Percentiles rank a stretch among this genome's conserved stretches.
Evolutionary conservation across 352 stramenopile species (phyloP).

Genomic region (Phytophthora tentaculata): DNA sequence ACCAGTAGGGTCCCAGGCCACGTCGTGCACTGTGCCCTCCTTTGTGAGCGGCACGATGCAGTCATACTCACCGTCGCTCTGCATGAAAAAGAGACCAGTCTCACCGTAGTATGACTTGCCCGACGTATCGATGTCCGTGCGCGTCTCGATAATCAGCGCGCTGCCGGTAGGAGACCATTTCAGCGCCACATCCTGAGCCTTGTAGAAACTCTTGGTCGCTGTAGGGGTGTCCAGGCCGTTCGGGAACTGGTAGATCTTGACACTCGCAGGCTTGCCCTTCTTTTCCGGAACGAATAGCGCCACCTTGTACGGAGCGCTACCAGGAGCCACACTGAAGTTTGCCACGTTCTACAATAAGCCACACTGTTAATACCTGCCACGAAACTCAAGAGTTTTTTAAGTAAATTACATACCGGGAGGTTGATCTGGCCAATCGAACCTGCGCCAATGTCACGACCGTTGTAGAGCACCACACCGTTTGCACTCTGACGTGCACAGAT

Average conservation of each 20-base stretch:
- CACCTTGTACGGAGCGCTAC: slow-evolving; percentile 81
- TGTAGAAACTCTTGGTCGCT: slow-evolving; percentile 91
- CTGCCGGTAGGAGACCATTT: slow-evolving; percentile 91
- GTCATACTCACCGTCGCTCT: slow-evolving; percentile 92
- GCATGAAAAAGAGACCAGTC: slow-evolving; percentile 95
- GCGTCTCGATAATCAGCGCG: slow-evolving; percentile 90
- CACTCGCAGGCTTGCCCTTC: slow-evolving; percentile 88
- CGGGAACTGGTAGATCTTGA: slow-evolving; percentile 87
- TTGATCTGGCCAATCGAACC: slow-evolving; percentile 76
- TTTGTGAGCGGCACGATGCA: slow-evolving; percentile 91
- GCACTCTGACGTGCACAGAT: slow-evolving; percentile 82
- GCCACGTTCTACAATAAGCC: slow-evolving; percentile 59
- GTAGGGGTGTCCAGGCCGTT: slow-evolving; percentile 60
- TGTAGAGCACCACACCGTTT: slow-evolving; percentile 84
- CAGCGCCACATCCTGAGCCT: slow-evolving; percentile 89
- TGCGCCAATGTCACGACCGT: slow-evolving; percentile 60
- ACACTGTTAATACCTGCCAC: slow-evolving; percentile 12
- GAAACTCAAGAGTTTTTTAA: background rate
- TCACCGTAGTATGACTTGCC: slow-evolving; percentile 98
- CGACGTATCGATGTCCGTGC: slow-evolving; percentile 92
- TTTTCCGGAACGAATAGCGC: slow-evolving; percentile 90
- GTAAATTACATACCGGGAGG: slow-evolving; percentile 54
- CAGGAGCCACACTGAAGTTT: slow-evolving; percentile 87
- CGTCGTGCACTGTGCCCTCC: slow-evolving; percentile 93
- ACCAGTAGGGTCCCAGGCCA: slow-evolving; percentile 94